Evolutionary conservation across 2,329 filamentous ascomycete species (phyloP).

Genomic region (Alternaria sp.): DNA sequence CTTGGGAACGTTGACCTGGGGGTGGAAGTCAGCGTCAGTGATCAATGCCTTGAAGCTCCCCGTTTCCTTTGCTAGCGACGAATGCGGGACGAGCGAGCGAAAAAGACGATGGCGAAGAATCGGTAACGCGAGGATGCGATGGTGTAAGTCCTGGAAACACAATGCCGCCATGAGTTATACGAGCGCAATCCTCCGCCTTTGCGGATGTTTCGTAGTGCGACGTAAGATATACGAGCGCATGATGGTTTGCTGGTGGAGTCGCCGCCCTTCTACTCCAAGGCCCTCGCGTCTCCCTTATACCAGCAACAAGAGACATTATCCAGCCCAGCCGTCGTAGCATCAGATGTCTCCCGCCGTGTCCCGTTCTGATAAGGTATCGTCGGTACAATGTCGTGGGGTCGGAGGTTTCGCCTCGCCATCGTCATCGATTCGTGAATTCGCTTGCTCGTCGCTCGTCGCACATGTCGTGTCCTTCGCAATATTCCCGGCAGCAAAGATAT

Average conservation of each 20-base stretch:
- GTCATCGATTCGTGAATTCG: constrained; percentile 29
- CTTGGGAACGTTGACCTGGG: constrained; percentile 96
- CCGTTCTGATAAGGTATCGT: constrained; percentile 2
- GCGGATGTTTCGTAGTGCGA: neutral
- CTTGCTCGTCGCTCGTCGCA: constrained; percentile 46
- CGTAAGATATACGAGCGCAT: neutral
- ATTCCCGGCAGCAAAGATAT: neutral
- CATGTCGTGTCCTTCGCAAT: constrained; percentile 16
- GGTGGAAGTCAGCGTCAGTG: constrained; percentile 27
- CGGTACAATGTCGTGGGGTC: constrained; percentile 15
- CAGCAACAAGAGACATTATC: neutral
- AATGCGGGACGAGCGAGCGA: constrained; percentile 18
- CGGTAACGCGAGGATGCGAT: neutral
- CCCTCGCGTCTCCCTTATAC: neutral
- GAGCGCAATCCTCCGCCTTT: neutral
- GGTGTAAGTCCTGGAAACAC: neutral
- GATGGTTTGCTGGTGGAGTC: neutral
- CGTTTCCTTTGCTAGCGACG: neutral
- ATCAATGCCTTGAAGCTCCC: neutral
- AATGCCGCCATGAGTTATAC: neutral
- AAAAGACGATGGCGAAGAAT: neutral
- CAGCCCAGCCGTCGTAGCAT: neutral
- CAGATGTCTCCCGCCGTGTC: neutral
- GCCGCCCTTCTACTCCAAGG: neutral
- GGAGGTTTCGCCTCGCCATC: constrained; percentile 29